These are phyloP conservation scores for Penicillium samsonianum DNA, from an alignment of 495 filamentous ascomycete genomes.

Conservation along the genomic window DNA sequence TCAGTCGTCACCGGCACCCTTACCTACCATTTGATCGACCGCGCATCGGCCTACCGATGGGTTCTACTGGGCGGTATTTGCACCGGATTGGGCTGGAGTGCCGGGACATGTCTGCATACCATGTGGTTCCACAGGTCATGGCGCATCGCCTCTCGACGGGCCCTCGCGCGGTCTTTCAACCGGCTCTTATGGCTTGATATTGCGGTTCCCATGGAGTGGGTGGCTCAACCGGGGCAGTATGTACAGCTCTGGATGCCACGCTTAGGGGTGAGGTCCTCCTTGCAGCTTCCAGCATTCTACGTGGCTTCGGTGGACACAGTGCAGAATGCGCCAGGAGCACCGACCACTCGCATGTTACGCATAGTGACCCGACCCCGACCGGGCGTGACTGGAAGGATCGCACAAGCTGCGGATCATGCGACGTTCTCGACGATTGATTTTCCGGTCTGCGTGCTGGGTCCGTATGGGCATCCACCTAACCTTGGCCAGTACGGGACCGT, in stretches of 20 bases:
- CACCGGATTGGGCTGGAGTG: background rate
- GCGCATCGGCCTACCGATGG: slow-evolving; percentile 6
- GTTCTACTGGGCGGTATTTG: slow-evolving; percentile 11
- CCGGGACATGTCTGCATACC: slow-evolving; percentile 4
- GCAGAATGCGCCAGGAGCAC: background rate
- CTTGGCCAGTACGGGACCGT: slow-evolving; percentile 7
- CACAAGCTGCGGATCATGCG: background rate
- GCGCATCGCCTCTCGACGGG: background rate
- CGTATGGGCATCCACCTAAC: slow-evolving; percentile 5
- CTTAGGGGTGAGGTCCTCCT: slow-evolving; percentile 4
- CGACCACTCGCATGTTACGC: too few species aligned
- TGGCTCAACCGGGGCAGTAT: slow-evolving; percentile 10
- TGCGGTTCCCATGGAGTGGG: slow-evolving; percentile 4
- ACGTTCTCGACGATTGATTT: background rate
- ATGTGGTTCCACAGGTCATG: slow-evolving; percentile 10
- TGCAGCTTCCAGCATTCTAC: slow-evolving; percentile 11
- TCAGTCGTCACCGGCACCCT: slow-evolving; percentile 1
- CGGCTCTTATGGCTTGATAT: slow-evolving; percentile 15
- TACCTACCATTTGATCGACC: slow-evolving; percentile 8
- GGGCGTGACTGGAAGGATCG: slow-evolving; percentile 4
- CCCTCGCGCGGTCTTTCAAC: slow-evolving; percentile 5
- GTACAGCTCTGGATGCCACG: slow-evolving; percentile 14
- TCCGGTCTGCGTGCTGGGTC: slow-evolving; percentile 6
- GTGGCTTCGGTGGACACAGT: slow-evolving; percentile 3
- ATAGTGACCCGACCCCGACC: slow-evolving; percentile 1